Conservation (phyloP, 208 protist genomes). For the Porcisia hertigi region DNA sequence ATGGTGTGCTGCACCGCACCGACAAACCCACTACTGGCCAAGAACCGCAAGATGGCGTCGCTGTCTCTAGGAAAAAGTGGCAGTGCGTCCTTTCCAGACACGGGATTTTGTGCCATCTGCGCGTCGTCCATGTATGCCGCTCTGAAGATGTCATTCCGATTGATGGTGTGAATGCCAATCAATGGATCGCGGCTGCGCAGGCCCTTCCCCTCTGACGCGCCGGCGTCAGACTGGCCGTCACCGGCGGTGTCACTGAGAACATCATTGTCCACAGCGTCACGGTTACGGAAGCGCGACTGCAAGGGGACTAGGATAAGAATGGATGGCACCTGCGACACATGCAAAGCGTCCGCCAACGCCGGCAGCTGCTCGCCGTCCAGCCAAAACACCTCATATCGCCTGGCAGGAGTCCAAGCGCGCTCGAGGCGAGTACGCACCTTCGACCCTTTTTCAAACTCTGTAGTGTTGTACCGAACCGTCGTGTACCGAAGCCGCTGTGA, state of each 20-base stretch:
- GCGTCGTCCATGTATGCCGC: slow-evolving; percentile 20
- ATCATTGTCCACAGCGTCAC: slow-evolving; percentile 7
- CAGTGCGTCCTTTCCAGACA: slow-evolving; percentile 23
- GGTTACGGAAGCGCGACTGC: slow-evolving; percentile 19
- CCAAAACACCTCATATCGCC: slow-evolving; percentile 41
- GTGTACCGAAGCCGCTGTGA: slow-evolving; percentile 20
- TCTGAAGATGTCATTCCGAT: slow-evolving; percentile 38
- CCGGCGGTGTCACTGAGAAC: not conserved
- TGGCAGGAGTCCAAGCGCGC: slow-evolving; percentile 17
- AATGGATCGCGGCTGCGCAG: slow-evolving; percentile 20
- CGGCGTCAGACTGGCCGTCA: slow-evolving; percentile 5
- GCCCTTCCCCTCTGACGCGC: not conserved
- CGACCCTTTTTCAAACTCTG: not conserved
- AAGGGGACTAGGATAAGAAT: slow-evolving; percentile 31
- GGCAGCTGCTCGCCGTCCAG: slow-evolving; percentile 47
- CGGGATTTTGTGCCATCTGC: slow-evolving; percentile 20
- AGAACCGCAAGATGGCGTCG: slow-evolving; percentile 41
- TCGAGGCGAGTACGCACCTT: slow-evolving; percentile 20
- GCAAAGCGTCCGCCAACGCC: slow-evolving; percentile 26
- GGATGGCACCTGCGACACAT: slow-evolving; percentile 35
- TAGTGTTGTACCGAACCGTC: slow-evolving; percentile 29
- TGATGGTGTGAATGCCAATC: slow-evolving; percentile 37
- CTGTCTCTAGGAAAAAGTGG: slow-evolving; percentile 37
- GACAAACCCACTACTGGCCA: slow-evolving; percentile 30
- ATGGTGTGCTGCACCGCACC: slow-evolving; percentile 15